Conservation (phyloP, 2,329 filamentous ascomycete species). For the Ustulina deusta region DNA sequence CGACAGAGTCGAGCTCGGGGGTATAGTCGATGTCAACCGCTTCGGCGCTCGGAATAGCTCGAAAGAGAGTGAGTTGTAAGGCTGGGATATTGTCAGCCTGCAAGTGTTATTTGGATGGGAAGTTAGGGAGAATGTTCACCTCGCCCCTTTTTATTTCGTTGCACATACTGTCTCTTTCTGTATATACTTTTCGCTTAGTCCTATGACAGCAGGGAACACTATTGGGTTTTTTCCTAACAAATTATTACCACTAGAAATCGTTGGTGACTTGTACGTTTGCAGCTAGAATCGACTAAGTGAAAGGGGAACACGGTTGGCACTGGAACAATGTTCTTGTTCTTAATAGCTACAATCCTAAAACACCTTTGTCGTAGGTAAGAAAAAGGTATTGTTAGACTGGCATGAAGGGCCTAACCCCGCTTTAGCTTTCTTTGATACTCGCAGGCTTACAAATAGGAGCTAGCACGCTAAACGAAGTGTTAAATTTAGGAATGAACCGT, state of each 20-base stretch:
- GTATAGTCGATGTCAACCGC: constrained; percentile 31
- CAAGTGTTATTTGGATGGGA: neutral
- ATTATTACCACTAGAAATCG: too few relatives aligned
- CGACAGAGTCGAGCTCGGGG: constrained; percentile 40
- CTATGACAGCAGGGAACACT: too few relatives aligned
- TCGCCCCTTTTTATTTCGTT: neutral
- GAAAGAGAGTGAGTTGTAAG: constrained; percentile 23
- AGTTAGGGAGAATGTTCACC: neutral
- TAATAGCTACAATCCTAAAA: neutral
- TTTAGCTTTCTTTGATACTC: neutral
- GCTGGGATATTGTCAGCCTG: neutral
- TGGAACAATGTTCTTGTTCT: neutral
- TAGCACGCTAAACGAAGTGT: too few relatives aligned
- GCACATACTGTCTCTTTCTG: constrained; percentile 20
- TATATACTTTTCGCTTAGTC: constrained; percentile 2
- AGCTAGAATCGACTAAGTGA: neutral
- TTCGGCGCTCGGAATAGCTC: constrained; percentile 16
- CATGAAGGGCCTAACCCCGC: neutral
- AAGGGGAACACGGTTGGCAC: neutral
- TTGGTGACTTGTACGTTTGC: neutral
- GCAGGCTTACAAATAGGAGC: constrained; percentile 4
- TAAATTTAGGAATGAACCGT: neutral
- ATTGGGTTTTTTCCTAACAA: neutral
- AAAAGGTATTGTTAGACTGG: neutral
- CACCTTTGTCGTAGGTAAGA: neutral